Conservation (phyloP, 2,329 filamentous ascomycete genomes). For the Drechmeria coniospora region DNA sequence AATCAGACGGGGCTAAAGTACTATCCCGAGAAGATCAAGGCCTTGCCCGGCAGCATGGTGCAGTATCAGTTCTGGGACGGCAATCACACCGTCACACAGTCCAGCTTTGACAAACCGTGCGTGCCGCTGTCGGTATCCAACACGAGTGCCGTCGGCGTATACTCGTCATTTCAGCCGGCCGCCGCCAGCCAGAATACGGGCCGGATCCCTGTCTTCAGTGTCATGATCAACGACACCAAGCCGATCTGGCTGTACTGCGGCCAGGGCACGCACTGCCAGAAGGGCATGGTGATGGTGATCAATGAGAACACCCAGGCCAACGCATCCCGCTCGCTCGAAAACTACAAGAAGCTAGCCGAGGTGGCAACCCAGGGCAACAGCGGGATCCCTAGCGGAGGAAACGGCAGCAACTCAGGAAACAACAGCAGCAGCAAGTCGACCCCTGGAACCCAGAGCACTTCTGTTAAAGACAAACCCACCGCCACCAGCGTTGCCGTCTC, state of each 20-base stretch:
- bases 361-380: slow-evolving; percentile 9
- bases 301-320: slow-evolving; percentile 49
- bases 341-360: slow-evolving; percentile 28
- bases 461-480: slow-evolving; percentile 2
- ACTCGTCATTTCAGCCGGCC: slow-evolving; percentile 52
- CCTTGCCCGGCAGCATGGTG: slow-evolving; percentile 45
- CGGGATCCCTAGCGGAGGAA: slow-evolving; percentile 8
- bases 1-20: slow-evolving; percentile 38
- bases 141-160: slow-evolving; percentile 43
- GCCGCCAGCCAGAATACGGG: slow-evolving; percentile 31
- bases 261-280: slow-evolving; percentile 58
- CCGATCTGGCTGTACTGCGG: slow-evolving; percentile 72
- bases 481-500: slow-evolving; percentile 7
- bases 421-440: slow-evolving; percentile 5
- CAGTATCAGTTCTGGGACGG: slow-evolving; percentile 51
- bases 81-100: slow-evolving; percentile 72
- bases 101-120: slow-evolving; percentile 58
- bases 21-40: slow-evolving; percentile 50
- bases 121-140: slow-evolving; percentile 39
- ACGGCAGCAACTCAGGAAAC: slow-evolving; percentile 7
- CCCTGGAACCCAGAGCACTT: background rate
- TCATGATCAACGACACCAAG: slow-evolving; percentile 51
- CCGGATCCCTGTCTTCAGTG: slow-evolving; percentile 51
- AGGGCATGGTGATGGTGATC: slow-evolving; percentile 61
- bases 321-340: slow-evolving; percentile 31